Conservation (phyloP, 2,329 filamentous ascomycete species). For the Phaeoacremonium minimum region DNA sequence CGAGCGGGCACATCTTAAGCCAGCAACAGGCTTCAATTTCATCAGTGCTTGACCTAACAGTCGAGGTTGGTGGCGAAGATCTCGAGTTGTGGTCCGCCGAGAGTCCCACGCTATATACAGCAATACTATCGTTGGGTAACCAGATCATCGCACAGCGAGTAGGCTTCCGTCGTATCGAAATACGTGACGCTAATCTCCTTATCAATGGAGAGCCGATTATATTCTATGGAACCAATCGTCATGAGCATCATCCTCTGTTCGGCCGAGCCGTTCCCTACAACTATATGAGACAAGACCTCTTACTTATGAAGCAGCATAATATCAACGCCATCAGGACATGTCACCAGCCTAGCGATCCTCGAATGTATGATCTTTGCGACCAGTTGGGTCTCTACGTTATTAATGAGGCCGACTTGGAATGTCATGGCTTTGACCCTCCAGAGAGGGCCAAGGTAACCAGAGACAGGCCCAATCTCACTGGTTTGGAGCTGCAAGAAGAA, state of each 20-base stretch:
- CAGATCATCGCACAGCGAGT: conserved; percentile 46
- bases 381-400: conserved; percentile 62
- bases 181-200: conserved; percentile 55
- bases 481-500: conserved; percentile 20
- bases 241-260: conserved; percentile 62
- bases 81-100: conserved; percentile 65
- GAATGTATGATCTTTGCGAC: conserved; percentile 58
- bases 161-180: conserved; percentile 60
- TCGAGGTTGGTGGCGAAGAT: no score
- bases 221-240: conserved; percentile 65
- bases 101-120: conserved; percentile 56
- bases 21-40: no score
- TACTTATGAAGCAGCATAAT: conserved; percentile 65
- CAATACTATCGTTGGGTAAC: conserved; percentile 30
- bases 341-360: conserved; percentile 60
- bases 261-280: conserved; percentile 59
- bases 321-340: conserved; percentile 67
- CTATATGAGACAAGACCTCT: conserved; percentile 56
- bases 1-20: no score
- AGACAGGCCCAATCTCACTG: conserved; percentile 5
- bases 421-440: conserved; percentile 22
- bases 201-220: conserved; percentile 64
- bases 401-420: conserved; percentile 47
- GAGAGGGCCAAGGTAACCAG: conserved; percentile 24
- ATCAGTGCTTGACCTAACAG: no score